Conservation (phyloP, 2,329 filamentous ascomycete species). For the Didymella glomerata region DNA sequence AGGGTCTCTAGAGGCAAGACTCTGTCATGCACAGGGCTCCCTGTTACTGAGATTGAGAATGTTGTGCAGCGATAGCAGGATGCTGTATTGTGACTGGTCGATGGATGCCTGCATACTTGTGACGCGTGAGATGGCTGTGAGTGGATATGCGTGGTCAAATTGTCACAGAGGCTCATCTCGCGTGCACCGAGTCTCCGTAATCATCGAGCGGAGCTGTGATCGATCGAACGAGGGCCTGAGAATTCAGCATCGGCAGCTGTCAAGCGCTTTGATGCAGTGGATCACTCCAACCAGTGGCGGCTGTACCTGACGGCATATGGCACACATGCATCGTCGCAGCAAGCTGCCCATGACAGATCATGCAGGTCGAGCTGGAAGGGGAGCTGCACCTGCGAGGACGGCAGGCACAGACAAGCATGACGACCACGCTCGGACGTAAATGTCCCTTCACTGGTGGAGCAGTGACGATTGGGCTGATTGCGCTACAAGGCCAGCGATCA, state of each 20-base stretch:
- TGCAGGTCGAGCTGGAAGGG: not conserved
- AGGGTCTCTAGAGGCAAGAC: too few species aligned
- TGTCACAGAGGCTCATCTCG: not conserved
- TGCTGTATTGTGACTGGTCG: not conserved
- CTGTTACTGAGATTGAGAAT: too few species aligned
- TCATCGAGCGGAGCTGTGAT: not conserved
- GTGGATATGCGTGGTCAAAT: too few species aligned
- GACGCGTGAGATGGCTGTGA: not conserved
- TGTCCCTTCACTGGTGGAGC: too few species aligned
- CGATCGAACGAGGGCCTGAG: not conserved
- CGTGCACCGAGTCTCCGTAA: not conserved
- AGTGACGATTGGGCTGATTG: not conserved
- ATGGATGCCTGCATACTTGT: not conserved
- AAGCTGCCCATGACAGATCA: not conserved
- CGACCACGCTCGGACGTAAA: too few species aligned
- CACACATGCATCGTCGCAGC: not conserved
- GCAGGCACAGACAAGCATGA: too few species aligned
- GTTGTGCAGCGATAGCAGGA: too few species aligned
- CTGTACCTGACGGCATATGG: conserved; percentile 6
- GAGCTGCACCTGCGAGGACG: not conserved
- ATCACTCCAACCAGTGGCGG: not conserved
- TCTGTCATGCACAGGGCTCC: not conserved
- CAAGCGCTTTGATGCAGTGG: not conserved
- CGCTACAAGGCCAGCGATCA: not conserved
- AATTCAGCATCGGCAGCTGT: not conserved